Conservation (phyloP, 345 rosid genomes). For the Dipteronia dyeriana region DNA sequence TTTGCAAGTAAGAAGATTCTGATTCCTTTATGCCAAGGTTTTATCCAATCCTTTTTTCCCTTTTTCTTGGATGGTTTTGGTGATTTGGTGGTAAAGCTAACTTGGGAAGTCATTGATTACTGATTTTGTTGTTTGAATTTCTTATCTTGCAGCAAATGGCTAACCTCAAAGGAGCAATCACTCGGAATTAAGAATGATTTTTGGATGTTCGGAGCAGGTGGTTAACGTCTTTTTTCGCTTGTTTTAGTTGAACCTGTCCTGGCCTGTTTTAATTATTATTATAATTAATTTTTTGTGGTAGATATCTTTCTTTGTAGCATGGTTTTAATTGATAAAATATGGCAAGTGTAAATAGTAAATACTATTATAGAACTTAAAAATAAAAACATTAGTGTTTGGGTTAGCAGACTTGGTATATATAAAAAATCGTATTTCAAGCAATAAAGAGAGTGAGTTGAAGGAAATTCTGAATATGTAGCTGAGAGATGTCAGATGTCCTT, state of each 20-base stretch:
- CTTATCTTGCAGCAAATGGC: background rate
- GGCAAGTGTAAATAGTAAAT: background rate
- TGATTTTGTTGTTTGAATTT: background rate
- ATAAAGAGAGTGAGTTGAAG: too few relatives aligned
- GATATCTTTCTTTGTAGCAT: background rate
- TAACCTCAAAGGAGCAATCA: background rate
- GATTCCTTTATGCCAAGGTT: background rate
- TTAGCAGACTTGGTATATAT: background rate
- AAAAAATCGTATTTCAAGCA: too few relatives aligned
- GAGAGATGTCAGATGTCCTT: too few relatives aligned
- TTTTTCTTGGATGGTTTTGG: background rate
- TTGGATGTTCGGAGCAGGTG: too few relatives aligned
- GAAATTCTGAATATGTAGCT: too few relatives aligned
- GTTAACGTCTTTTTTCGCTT: background rate
- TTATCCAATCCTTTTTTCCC: background rate
- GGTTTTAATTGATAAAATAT: too few relatives aligned
- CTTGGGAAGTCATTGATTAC: background rate
- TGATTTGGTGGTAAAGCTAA: background rate
- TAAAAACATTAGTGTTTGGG: background rate
- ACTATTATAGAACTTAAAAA: background rate
- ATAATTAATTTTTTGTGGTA: too few relatives aligned
- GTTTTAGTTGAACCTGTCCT: background rate
- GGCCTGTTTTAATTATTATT: background rate
- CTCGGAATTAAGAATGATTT: background rate
- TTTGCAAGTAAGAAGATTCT: background rate